These are phyloP conservation scores for Talaromyces stipitatus DNA, from an alignment of 495 filamentous ascomycete genomes.

Conservation along the genomic window DNA sequence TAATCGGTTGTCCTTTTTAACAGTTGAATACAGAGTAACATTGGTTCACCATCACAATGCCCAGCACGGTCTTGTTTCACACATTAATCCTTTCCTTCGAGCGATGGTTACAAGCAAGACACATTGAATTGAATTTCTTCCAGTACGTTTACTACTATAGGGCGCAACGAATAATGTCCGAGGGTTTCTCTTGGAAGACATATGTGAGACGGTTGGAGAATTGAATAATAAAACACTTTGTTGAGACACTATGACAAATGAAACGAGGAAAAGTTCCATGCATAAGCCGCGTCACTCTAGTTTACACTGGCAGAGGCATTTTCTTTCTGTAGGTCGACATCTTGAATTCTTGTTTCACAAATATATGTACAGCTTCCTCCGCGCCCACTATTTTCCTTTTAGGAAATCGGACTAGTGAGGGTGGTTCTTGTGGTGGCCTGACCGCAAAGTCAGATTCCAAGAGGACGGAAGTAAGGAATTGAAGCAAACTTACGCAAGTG, in stretches of 20 bases:
- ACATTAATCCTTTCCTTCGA: background rate
- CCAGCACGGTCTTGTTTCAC: background rate
- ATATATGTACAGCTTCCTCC: constrained; percentile 7
- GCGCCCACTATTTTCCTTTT: constrained; percentile 11
- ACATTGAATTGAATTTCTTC: background rate
- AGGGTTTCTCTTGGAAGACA: background rate
- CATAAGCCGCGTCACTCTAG: background rate
- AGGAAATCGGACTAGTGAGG: constrained; percentile 60
- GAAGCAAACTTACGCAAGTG: constrained; percentile 73
- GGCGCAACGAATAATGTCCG: background rate
- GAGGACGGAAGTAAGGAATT: background rate
- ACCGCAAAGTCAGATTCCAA: constrained; percentile 18
- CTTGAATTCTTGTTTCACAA: constrained; percentile 3
- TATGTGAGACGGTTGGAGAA: background rate
- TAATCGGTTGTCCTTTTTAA: background rate
- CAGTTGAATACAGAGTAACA: background rate
- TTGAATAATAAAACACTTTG: background rate
- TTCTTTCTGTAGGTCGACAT: background rate
- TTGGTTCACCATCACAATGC: background rate
- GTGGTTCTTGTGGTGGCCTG: constrained; percentile 99
- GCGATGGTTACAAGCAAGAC: background rate
- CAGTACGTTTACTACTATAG: background rate
- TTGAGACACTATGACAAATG: constrained; percentile 4
- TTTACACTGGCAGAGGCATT: background rate
- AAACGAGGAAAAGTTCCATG: constrained; percentile 2